phyloP scores from a whole-genome alignment of 1,284 basidiomycete species.

The Tilletia indica region DNA sequence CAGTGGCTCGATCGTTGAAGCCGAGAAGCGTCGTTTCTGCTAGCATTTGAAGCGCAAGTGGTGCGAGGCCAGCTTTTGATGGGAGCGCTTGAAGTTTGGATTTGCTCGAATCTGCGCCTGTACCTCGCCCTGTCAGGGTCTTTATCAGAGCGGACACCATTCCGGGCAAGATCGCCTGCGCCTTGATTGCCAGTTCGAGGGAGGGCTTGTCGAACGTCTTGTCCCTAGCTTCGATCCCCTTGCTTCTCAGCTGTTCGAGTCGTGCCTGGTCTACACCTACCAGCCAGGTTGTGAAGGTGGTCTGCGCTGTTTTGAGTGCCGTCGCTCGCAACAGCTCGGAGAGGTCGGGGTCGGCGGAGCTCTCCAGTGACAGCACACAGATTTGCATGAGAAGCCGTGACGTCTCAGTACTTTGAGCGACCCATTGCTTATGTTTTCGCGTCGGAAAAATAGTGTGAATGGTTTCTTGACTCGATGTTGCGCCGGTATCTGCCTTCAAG shows the following conservation, averaged over 20 bases:
- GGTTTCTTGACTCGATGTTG: too few species aligned
- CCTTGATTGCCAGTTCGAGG: not conserved
- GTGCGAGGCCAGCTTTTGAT: not conserved
- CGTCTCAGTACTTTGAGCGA: not conserved
- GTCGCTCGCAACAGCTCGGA: not conserved
- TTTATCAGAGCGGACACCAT: slow-evolving; percentile 8
- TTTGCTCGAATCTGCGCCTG: not conserved
- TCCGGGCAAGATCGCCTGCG: not conserved
- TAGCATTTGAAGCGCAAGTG: not conserved
- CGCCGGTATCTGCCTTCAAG: not conserved
- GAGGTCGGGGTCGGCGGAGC: not conserved
- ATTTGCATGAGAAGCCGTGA: slow-evolving; percentile 7
- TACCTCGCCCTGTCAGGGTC: not conserved
- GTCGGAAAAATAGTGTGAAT: not conserved
- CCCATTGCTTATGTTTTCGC: not conserved
- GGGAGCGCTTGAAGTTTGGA: not conserved
- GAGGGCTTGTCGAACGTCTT: not conserved
- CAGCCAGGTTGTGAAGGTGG: slow-evolving; percentile 3
- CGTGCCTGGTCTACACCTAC: not conserved
- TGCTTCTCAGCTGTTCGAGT: not conserved
- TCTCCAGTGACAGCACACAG: slow-evolving; percentile 2
- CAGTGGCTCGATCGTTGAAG: slow-evolving; percentile 12
- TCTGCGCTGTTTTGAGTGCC: not conserved
- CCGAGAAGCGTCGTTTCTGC: slow-evolving; percentile 4
- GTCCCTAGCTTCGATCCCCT: not conserved